phyloP scores from a whole-genome alignment of 2,329 filamentous ascomycete genomes.

The Exophiala sp. region DNA sequence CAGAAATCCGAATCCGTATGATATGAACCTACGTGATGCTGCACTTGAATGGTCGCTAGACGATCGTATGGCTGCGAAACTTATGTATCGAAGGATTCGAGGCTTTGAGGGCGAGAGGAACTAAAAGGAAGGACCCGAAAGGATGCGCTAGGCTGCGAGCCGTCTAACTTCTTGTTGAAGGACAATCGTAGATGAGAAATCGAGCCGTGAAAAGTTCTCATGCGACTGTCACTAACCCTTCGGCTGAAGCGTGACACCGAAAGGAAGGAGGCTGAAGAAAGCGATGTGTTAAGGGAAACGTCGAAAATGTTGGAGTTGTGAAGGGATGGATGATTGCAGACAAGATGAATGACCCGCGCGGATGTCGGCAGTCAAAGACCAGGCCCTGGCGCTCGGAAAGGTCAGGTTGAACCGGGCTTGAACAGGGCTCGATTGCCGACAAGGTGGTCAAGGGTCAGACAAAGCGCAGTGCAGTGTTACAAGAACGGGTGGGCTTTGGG shows the following conservation, averaged over 20 bases:
- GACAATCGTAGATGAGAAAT: neutral
- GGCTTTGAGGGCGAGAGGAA: neutral
- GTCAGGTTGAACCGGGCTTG: neutral
- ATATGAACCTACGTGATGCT: neutral
- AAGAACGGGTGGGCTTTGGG: neutral
- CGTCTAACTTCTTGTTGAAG: too few relatives aligned
- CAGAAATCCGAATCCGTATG: neutral
- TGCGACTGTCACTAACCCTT: too few relatives aligned
- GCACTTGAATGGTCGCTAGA: neutral
- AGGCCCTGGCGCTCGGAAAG: neutral
- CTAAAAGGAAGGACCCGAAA: neutral
- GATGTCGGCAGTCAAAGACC: conserved; percentile 20
- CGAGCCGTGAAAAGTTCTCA: neutral
- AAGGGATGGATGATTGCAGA: conserved; percentile 11
- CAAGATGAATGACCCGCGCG: conserved; percentile 16
- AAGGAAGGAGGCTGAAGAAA: neutral
- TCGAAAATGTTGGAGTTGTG: neutral
- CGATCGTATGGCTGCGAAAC: neutral
- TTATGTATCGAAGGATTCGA: neutral
- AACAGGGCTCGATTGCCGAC: neutral
- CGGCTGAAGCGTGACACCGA: neutral
- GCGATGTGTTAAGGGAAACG: neutral
- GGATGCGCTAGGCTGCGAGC: neutral
- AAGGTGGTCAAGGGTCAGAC: neutral
- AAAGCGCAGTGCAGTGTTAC: neutral